These are phyloP conservation scores for Leucocoprinus sp. DNA, from an alignment of 768 basidiomycete species.

Conservation along the genomic window DNA sequence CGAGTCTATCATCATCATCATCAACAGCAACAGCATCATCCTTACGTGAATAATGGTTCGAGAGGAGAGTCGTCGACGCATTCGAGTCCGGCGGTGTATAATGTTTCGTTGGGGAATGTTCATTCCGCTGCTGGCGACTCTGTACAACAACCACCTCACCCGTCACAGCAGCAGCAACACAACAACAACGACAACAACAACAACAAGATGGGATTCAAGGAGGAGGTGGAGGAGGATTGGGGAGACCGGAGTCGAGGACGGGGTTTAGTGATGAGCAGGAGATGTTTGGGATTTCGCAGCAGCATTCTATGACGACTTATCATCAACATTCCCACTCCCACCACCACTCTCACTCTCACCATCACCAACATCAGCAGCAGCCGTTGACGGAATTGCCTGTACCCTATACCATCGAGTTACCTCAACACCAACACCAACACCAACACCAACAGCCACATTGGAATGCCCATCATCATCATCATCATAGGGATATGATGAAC, in stretches of 20 bases:
- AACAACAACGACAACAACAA: conserved; percentile 19
- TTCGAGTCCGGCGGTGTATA: conserved; percentile 37
- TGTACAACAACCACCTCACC: conserved; percentile 17
- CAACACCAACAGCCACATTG: conserved; percentile 20
- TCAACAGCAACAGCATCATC: conserved; percentile 55
- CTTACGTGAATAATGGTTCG: conserved; percentile 38
- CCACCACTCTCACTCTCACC: too few relatives aligned
- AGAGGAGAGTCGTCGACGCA: conserved; percentile 34
- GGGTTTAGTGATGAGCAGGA: conserved; percentile 31
- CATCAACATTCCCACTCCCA: too few relatives aligned
- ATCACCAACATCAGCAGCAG: too few relatives aligned
- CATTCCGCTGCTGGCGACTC: conserved; percentile 14
- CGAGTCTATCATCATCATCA: too few relatives aligned
- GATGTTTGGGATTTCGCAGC: too few relatives aligned
- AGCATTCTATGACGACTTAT: too few relatives aligned
- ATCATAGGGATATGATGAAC: too few relatives aligned
- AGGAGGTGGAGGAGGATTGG: too few relatives aligned
- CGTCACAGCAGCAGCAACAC: conserved; percentile 25
- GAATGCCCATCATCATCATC: too few relatives aligned
- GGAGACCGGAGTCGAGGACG: conserved; percentile 30
- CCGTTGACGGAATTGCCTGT: too few relatives aligned
- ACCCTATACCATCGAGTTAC: too few relatives aligned
- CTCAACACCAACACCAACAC: too few relatives aligned
- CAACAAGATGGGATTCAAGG: conserved; percentile 16
- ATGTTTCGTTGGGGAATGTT: conserved; percentile 26